A percentile compares a stretch with the other conserved stretches of the same genome.
These are phyloP conservation scores for Trypethelium eluteriae DNA, from an alignment of 495 filamentous ascomycete species.

Conservation along the genomic window DNA sequence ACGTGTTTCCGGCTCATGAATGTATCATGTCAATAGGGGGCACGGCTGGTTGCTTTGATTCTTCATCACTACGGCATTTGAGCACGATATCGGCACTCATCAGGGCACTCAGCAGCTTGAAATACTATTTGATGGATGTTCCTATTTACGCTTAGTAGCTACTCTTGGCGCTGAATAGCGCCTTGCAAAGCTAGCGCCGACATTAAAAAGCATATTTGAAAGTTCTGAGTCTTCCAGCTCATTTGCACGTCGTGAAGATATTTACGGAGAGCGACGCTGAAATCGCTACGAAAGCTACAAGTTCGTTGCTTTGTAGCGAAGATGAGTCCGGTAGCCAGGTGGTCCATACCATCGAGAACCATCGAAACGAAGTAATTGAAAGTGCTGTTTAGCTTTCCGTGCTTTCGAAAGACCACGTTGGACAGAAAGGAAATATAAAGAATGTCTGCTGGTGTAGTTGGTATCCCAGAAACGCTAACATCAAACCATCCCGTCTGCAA, in stretches of 20 bases:
- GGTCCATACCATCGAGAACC: too few species aligned
- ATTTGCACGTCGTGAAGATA: too few species aligned
- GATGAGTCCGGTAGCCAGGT: too few species aligned
- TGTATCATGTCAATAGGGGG: conserved; percentile 7
- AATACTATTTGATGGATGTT: too few species aligned
- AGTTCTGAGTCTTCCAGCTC: too few species aligned
- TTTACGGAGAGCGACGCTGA: too few species aligned
- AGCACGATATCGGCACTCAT: not conserved
- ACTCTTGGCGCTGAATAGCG: not conserved
- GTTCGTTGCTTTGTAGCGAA: too few species aligned
- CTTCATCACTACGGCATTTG: not conserved
- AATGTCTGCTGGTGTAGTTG: not conserved
- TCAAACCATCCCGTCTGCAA: not conserved
- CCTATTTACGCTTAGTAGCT: not conserved
- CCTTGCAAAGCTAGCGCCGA: not conserved
- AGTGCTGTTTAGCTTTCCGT: too few species aligned
- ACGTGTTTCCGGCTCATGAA: conserved; percentile 4
- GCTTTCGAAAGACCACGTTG: not conserved
- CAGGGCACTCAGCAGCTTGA: too few species aligned
- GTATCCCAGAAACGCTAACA: not conserved
- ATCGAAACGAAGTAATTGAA: too few species aligned
- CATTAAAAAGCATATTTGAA: too few species aligned
- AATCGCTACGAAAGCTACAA: too few species aligned
- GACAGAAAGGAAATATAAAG: not conserved
- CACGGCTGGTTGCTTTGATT: not conserved